Conservation (phyloP, 1,284 basidiomycete species). For the Boletus semigastroideus region DNA sequence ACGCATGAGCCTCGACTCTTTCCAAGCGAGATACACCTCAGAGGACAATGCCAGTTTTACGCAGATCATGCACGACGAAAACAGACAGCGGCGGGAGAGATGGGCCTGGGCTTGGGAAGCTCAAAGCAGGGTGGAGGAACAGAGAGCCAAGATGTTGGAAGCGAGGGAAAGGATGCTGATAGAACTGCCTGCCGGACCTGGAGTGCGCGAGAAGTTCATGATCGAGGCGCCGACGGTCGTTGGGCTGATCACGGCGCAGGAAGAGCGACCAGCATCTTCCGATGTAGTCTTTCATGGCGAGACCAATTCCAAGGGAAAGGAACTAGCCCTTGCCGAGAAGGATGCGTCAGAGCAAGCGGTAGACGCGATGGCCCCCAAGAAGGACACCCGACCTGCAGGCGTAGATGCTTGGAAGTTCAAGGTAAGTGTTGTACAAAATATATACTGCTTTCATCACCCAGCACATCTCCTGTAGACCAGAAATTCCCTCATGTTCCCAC, state of each 20-base stretch:
- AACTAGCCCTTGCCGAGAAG: constrained; percentile 20
- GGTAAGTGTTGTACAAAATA: constrained; percentile 42
- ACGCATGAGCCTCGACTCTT: constrained; percentile 72
- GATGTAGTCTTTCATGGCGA: constrained; percentile 20
- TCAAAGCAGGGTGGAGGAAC: constrained; percentile 72
- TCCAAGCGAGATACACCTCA: constrained; percentile 89
- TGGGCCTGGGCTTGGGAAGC: constrained; percentile 93
- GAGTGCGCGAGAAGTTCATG: constrained; percentile 63
- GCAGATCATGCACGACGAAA: constrained; percentile 86
- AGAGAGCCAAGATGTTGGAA: constrained; percentile 61
- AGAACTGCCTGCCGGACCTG: constrained; percentile 60
- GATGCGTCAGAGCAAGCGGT: constrained; percentile 33
- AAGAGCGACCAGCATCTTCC: constrained; percentile 27
- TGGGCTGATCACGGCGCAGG: constrained; percentile 53
- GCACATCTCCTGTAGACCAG: constrained; percentile 55
- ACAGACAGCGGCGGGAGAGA: constrained; percentile 71
- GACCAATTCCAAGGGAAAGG: constrained; percentile 32
- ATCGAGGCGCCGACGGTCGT: constrained; percentile 58
- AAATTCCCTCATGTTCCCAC: constrained; percentile 91
- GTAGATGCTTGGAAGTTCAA: constrained; percentile 89
- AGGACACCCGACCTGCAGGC: constrained; percentile 65
- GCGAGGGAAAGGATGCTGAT: constrained; percentile 64
- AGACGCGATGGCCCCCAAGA: constrained; percentile 76
- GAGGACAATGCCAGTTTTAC: constrained; percentile 96
- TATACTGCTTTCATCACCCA: background rate